These are phyloP conservation scores for Chiua virens DNA, from an alignment of 768 basidiomycete genomes.

Conservation along the genomic window DNA sequence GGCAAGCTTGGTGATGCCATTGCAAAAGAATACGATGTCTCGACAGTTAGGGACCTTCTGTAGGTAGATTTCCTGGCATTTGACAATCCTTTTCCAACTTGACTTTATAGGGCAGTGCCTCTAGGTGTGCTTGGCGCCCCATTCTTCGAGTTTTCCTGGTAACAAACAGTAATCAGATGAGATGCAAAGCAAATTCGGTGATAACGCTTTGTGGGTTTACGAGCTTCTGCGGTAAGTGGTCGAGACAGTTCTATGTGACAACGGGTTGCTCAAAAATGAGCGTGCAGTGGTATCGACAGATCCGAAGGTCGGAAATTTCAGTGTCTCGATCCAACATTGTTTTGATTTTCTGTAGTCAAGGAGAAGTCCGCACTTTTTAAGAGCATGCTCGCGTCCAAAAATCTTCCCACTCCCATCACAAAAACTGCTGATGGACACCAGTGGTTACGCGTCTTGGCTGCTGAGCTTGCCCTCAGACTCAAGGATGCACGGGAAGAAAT, in stretches of 20 bases:
- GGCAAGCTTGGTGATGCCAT: conserved; percentile 91
- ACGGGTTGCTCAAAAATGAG: not conserved
- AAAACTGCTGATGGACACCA: conserved; percentile 75
- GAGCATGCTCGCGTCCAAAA: conserved; percentile 97
- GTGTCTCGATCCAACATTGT: not conserved
- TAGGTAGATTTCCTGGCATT: conserved; percentile 38
- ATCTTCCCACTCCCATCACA: conserved; percentile 76
- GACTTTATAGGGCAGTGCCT: conserved; percentile 46
- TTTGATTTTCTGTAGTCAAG: conserved; percentile 58
- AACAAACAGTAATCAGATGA: conserved; percentile 48
- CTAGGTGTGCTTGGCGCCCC: conserved; percentile 44
- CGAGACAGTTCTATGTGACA: not conserved
- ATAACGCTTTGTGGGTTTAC: conserved; percentile 87
- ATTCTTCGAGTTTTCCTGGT: not conserved
- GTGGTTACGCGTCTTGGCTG: conserved; percentile 90
- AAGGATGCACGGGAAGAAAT: conserved; percentile 73
- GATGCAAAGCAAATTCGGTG: conserved; percentile 79
- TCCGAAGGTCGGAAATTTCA: conserved; percentile 62
- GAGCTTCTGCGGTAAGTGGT: conserved; percentile 75
- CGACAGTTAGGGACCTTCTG: conserved; percentile 90
- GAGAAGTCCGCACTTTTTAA: conserved; percentile 79
- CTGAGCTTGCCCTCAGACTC: conserved; percentile 84
- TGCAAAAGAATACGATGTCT: conserved; percentile 84
- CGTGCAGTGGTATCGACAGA: conserved; percentile 76
- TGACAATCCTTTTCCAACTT: conserved; percentile 3